Evolutionary conservation across 352 stramenopile genomes (phyloP).

Genomic region (Pythium brachiatum): DNA sequence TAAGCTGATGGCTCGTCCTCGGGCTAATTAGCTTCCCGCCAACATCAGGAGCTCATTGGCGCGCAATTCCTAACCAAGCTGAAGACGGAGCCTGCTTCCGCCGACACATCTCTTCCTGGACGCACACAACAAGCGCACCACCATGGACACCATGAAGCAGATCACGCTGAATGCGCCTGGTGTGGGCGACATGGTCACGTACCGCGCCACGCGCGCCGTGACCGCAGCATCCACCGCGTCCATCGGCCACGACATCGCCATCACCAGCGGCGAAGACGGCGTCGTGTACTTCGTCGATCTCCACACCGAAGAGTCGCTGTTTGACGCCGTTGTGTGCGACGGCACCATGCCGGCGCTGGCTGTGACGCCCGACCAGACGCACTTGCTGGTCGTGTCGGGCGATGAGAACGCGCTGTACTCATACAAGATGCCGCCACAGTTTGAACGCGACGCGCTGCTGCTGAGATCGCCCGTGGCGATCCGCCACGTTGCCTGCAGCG

Average conservation of each 20-base stretch:
- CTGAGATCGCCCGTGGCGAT: constrained; percentile 75
- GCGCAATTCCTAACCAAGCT: background rate
- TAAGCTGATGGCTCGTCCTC: constrained; percentile 5
- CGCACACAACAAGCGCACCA: background rate
- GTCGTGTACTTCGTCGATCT: constrained; percentile 78
- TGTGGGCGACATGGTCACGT: constrained; percentile 60
- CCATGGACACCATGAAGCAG: constrained; percentile 79
- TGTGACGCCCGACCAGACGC: constrained; percentile 63
- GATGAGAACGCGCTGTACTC: constrained; percentile 71
- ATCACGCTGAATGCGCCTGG: constrained; percentile 70
- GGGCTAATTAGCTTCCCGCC: constrained; percentile 4
- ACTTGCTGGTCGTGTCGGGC: constrained; percentile 63
- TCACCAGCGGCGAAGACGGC: constrained; percentile 78
- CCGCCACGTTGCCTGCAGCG: constrained; percentile 62
- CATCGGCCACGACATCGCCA: constrained; percentile 50
- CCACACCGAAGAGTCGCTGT: constrained; percentile 41
- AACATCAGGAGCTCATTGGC: background rate
- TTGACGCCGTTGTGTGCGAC: constrained; percentile 52
- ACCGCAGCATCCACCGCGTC: constrained; percentile 32
- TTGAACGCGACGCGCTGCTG: constrained; percentile 52
- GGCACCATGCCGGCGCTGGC: constrained; percentile 65
- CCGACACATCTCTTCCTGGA: background rate
- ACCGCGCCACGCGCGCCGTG: constrained; percentile 34
- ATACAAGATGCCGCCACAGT: constrained; percentile 58
- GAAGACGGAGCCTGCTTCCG: background rate